A percentile compares a stretch with the other conserved stretches of the same genome.
phyloP scores from a whole-genome alignment of 1,284 basidiomycete species.

The Irpex rosettiformis region DNA sequence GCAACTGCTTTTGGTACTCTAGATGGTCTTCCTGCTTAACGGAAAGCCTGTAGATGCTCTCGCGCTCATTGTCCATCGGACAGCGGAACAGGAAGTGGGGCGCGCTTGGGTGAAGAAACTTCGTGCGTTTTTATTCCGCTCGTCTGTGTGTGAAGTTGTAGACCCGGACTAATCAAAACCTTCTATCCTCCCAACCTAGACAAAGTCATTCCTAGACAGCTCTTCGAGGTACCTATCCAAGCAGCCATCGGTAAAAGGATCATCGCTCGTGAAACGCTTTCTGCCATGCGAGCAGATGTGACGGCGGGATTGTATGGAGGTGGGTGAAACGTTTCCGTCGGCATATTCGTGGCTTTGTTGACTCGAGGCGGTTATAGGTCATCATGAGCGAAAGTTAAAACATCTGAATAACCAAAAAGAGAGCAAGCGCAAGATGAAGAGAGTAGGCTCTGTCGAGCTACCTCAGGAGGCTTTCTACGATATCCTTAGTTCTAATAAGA shows the following conservation, averaged over 20 bases:
- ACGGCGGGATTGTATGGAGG: slow-evolving; percentile 94
- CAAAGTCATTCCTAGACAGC: slow-evolving; percentile 87
- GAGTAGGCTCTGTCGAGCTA: slow-evolving; percentile 81
- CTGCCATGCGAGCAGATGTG: slow-evolving; percentile 90
- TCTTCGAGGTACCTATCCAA: slow-evolving; percentile 94
- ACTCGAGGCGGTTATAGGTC: slow-evolving; percentile 42
- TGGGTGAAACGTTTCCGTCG: slow-evolving; percentile 23
- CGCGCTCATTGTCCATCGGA: slow-evolving; percentile 84
- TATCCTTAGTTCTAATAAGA: slow-evolving; percentile 59
- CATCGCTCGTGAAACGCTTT: slow-evolving; percentile 86
- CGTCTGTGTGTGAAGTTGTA: background rate
- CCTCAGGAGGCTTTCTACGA: slow-evolving; percentile 92
- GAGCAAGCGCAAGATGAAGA: slow-evolving; percentile 84
- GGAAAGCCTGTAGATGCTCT: slow-evolving; percentile 86
- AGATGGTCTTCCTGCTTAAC: slow-evolving; percentile 90
- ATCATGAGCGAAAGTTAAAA: slow-evolving; percentile 91
- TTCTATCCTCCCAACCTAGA: slow-evolving; percentile 39
- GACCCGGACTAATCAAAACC: background rate
- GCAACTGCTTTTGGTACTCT: background rate
- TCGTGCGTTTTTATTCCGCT: slow-evolving; percentile 45
- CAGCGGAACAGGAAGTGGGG: slow-evolving; percentile 69
- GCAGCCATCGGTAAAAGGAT: slow-evolving; percentile 84
- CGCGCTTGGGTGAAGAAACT: slow-evolving; percentile 87
- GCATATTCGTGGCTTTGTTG: background rate
- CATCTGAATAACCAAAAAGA: slow-evolving; percentile 92